Evolutionary conservation across 768 basidiomycete genomes (phyloP).

Genomic region (Lentinula detonsa): DNA sequence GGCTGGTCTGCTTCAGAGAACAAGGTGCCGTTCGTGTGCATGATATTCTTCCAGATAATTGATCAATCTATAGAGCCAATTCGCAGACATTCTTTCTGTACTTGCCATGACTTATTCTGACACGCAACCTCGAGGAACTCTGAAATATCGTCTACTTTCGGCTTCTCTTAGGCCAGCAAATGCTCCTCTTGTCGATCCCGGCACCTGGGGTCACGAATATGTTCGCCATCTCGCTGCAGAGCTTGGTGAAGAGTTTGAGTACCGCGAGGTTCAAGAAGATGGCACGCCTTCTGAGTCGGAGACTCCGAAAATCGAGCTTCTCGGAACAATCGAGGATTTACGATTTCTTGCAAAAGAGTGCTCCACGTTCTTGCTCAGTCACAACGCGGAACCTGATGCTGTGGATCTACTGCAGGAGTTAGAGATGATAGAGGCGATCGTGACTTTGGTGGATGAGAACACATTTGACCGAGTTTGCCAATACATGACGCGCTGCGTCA

Average conservation of each 20-base stretch:
- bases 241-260: constrained; percentile 85
- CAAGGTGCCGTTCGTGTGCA: constrained; percentile 43
- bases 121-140: constrained; percentile 92
- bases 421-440: constrained; percentile 80
- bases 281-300: constrained; percentile 20
- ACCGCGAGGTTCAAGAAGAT: constrained; percentile 53
- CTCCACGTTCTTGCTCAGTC: constrained; percentile 81
- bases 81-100: constrained; percentile 95
- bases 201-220: constrained; percentile 99
- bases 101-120: constrained; percentile 99
- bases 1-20: constrained; percentile 74
- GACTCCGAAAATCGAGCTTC: constrained; percentile 22
- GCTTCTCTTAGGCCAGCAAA: constrained; percentile 59
- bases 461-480: constrained; percentile 87
- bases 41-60: background rate
- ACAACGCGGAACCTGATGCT: constrained; percentile 98
- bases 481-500: constrained; percentile 95
- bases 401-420: constrained; percentile 93
- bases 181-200: constrained; percentile 77
- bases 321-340: constrained; percentile 70
- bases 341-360: constrained; percentile 75
- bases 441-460: constrained; percentile 76
- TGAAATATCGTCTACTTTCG: constrained; percentile 86
- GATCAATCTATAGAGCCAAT: constrained; percentile 58
- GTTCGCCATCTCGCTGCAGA: constrained; percentile 95